Evolutionary conservation across 139 green algal species (phyloP).

Genomic region (Haematococcus lacustris): DNA sequence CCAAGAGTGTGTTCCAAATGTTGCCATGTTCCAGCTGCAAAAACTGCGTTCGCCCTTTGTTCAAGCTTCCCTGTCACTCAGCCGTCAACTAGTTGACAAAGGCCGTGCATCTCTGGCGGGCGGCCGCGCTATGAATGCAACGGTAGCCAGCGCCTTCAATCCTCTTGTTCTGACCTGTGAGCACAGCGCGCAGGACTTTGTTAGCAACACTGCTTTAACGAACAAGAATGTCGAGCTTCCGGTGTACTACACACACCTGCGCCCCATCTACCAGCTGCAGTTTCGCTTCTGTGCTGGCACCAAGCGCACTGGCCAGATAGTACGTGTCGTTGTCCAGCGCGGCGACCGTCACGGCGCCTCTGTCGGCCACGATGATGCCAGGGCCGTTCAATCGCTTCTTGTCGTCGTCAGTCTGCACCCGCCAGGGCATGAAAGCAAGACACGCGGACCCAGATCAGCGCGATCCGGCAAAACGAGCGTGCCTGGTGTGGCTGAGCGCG

Average conservation of each 20-base stretch:
- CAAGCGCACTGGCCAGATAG: neutral
- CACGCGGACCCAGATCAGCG: neutral
- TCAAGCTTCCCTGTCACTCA: too few species aligned
- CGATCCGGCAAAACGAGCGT: neutral
- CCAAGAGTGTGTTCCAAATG: too few species aligned
- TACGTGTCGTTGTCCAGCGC: neutral
- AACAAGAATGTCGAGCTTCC: neutral
- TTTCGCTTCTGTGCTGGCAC: neutral
- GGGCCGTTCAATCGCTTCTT: slow-evolving; percentile 36
- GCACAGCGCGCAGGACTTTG: neutral
- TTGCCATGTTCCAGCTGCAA: too few species aligned
- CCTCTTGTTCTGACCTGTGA: neutral
- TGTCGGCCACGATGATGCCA: slow-evolving; percentile 62
- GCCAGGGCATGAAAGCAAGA: neutral
- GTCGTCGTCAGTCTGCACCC: slow-evolving; percentile 52
- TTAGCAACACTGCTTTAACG: neutral
- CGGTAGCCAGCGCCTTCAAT: neutral
- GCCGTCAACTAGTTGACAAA: too few species aligned
- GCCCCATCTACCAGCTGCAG: neutral
- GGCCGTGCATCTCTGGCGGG: neutral
- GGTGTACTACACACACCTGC: neutral
- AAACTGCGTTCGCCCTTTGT: too few species aligned
- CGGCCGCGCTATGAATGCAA: slow-evolving; percentile 1
- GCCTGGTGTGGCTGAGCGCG: neutral
- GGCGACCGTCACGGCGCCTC: neutral